These are phyloP conservation scores for Clitocybe nebularis DNA, from an alignment of 1,284 basidiomycete species.

Conservation along the genomic window DNA sequence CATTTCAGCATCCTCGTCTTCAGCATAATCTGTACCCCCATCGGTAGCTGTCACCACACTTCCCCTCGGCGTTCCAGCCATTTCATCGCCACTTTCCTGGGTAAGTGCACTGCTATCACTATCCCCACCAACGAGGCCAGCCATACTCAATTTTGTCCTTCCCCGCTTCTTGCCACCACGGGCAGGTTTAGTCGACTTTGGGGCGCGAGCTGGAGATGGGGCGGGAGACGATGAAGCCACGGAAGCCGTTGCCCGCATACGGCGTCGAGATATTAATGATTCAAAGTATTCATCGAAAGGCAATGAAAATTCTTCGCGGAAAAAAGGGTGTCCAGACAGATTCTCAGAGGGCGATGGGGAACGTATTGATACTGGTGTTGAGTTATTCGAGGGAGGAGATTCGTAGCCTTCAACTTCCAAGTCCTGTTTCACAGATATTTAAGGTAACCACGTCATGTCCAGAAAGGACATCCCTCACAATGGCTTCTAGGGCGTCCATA, in stretches of 20 bases:
- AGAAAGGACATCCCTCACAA: constrained; percentile 44
- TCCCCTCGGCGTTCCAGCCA: constrained; percentile 45
- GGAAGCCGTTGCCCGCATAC: constrained; percentile 61
- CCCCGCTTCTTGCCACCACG: constrained; percentile 20
- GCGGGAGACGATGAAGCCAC: constrained; percentile 53
- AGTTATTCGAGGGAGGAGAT: constrained; percentile 39
- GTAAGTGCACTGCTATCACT: constrained; percentile 79
- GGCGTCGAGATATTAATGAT: constrained; percentile 51
- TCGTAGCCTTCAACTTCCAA: constrained; percentile 66
- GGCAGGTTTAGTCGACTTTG: too few species aligned
- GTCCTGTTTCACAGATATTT: constrained; percentile 24
- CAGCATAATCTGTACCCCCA: constrained; percentile 58
- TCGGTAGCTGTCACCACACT: constrained; percentile 69
- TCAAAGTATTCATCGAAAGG: constrained; percentile 59
- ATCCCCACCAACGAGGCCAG: constrained; percentile 68
- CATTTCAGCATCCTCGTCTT: constrained; percentile 60
- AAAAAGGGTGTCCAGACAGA: constrained; percentile 63
- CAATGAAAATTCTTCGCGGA: constrained; percentile 62
- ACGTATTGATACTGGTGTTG: constrained; percentile 45
- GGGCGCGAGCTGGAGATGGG: constrained; percentile 29
- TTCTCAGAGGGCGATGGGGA: constrained; percentile 67
- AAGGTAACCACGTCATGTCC: constrained; percentile 6
- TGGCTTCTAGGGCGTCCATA: constrained; percentile 70
- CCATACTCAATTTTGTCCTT: constrained; percentile 48
- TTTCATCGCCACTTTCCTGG: constrained; percentile 73